Evolutionary conservation across 192 early-diverging fungal species (phyloP).

Genomic region (Backusella psychrophila): DNA sequence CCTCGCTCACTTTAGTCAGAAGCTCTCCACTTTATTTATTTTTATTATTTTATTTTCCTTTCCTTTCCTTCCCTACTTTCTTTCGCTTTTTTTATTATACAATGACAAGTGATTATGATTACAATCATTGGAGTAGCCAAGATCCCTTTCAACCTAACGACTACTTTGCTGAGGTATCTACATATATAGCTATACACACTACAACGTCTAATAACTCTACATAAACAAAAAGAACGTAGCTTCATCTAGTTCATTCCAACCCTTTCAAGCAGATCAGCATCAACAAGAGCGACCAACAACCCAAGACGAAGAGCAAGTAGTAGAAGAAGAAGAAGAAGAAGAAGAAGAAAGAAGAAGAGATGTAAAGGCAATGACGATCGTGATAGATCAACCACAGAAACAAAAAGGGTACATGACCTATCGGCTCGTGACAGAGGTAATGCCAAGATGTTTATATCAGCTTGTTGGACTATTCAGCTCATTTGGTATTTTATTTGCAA

Average conservation of each 20-base stretch:
- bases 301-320: background rate
- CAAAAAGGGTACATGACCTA: constrained; percentile 13
- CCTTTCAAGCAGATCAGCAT: background rate
- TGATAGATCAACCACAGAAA: constrained; percentile 17
- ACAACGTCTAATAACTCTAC: background rate
- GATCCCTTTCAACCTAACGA: background rate
- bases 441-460: background rate
- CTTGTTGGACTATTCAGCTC: background rate
- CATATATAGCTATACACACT: background rate
- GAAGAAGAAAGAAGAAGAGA: background rate
- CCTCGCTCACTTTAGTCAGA: background rate
- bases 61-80: background rate
- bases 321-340: background rate
- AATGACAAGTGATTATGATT: background rate
- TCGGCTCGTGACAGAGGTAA: constrained; percentile 10
- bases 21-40: background rate
- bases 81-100: background rate
- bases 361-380: constrained; percentile 4
- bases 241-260: background rate
- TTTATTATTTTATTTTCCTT: background rate
- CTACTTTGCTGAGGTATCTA: background rate
- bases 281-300: background rate
- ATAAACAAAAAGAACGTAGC: background rate
- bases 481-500: background rate
- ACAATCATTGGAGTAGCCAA: constrained; percentile 7